Base-by-base conservation (phyloP, 2,329 filamentous ascomycete genomes). In the Diaporthe australafricana region DNA sequence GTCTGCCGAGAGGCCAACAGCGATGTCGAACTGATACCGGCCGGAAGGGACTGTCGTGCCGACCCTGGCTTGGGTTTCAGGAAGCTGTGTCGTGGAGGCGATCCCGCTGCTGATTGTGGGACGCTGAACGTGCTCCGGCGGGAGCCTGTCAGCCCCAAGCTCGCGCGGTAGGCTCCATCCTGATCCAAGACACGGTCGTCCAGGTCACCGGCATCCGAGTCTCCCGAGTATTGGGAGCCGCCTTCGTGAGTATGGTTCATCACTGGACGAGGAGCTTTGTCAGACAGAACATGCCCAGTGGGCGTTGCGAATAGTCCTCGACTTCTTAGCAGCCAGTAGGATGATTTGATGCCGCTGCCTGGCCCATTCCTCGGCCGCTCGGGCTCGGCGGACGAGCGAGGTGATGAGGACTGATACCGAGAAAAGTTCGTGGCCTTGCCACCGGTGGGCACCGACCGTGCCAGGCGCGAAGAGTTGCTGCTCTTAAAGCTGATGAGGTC, bases 371-470 rank as follows among this genome's bases (percentile, higher is more conserved):
- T 68, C 16, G 67, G 68, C 25, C 68, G 45, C 25, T 74, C 72
- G 16, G 67, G 70, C 40, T 70, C 72, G 25, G 50, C 68, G 12
- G 73, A 74, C 14, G 73, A 74, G 42, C 68, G 68, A 62, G 73
- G 70, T 9, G 71, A 72, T 12, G 73, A 71, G 11, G 70, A 72
- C n/a, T 74, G 73, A 32, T 73, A 74, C 35, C 62, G 70, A 12
- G 68, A 65, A 30, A 74, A 74, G 42, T 74, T 74, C n/a, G 73
- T 74, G 32, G 69, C 40, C 27, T 74, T 74, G n/a, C 47, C 57
- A 30, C 62, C 38, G 4, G 56, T 32, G 22, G 73, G 56, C 14
- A 68, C 35, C 22, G 73, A 74, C 35, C 70, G 71, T 47, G 71
- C 68, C 27, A 73, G 66, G 3, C 72, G 72, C 27, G 72, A 73